phyloP scores from a whole-genome alignment of 1,284 basidiomycete species.

The Rhodotorula sp. region DNA sequence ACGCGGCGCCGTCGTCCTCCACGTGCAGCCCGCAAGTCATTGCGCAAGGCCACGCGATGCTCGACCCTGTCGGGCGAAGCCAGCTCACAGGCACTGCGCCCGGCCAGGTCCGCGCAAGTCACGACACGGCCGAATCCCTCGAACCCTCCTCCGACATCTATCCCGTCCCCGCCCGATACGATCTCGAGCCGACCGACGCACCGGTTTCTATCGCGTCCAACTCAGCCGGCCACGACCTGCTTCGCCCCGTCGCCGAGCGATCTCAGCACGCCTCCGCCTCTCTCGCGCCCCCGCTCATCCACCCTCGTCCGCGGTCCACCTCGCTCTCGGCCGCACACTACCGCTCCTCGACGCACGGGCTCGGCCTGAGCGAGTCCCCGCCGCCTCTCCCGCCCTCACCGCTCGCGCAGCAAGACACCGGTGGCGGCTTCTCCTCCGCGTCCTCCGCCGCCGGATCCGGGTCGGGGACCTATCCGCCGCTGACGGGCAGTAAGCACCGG shows the following conservation, averaged over 20 bases:
- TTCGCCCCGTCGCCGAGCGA: conserved; percentile 14
- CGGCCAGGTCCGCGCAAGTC: background rate
- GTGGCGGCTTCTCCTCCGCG: background rate
- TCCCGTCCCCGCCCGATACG: background rate
- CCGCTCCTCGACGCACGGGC: background rate
- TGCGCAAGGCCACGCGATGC: background rate
- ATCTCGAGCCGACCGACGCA: background rate
- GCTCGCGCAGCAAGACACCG: no score
- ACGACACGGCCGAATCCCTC: background rate
- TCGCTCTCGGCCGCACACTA: conserved; percentile 8
- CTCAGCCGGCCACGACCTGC: conserved; percentile 3
- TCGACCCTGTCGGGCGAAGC: background rate
- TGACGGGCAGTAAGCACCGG: background rate
- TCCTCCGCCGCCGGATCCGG: background rate
- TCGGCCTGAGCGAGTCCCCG: background rate
- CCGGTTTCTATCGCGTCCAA: conserved; percentile 1
- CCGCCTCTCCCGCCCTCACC: background rate
- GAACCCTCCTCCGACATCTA: background rate
- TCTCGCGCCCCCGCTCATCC: background rate
- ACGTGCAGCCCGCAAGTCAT: background rate
- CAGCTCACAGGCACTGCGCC: background rate
- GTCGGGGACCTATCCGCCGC: background rate
- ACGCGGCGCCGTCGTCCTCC: background rate
- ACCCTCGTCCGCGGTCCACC: conserved; percentile 25
- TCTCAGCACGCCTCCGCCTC: background rate